A percentile compares a stretch with the other conserved stretches of the same genome.
Conservation (phyloP, 2,329 filamentous ascomycete species). For the Ciborinia camelliae region DNA sequence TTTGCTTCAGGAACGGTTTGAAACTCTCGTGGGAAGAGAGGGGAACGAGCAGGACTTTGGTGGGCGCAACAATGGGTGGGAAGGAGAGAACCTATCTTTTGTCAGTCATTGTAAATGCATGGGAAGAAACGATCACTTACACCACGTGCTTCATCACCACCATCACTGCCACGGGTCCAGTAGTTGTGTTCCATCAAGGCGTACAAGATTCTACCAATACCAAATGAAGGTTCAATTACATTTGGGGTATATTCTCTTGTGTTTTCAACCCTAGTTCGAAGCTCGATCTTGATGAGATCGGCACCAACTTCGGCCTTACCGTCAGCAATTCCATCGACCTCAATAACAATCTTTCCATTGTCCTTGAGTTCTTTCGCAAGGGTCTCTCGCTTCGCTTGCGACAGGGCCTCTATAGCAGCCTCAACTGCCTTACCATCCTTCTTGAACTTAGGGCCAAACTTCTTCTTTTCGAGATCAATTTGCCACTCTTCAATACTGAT, state of each 20-base stretch:
- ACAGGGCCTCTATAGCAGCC: constrained; percentile 62
- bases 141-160: constrained; percentile 77
- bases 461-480: constrained; percentile 87
- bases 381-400: constrained; percentile 78
- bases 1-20: constrained; percentile 67
- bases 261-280: constrained; percentile 77
- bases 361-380: constrained; percentile 70
- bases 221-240: constrained; percentile 95
- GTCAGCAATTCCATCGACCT: constrained; percentile 63
- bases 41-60: constrained; percentile 89
- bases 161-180: constrained; percentile 74
- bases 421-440: constrained; percentile 88
- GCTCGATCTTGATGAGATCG: constrained; percentile 80
- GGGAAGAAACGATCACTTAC: constrained; percentile 53
- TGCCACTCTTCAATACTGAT: constrained; percentile 82
- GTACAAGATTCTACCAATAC: constrained; percentile 93
- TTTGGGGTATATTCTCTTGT: constrained; percentile 90
- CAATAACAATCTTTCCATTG: constrained; percentile 71
- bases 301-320: constrained; percentile 77
- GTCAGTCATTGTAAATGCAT: constrained; percentile 17
- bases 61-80: constrained; percentile 78
- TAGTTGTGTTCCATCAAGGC: constrained; percentile 90
- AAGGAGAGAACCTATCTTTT: constrained; percentile 64
- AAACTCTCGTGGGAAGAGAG: constrained; percentile 80
- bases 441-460: constrained; percentile 92